A percentile compares a stretch with the other conserved stretches of the same genome.
phyloP scores from a whole-genome alignment of 2,329 filamentous ascomycete genomes.

The Ceratocystis cubensis region DNA sequence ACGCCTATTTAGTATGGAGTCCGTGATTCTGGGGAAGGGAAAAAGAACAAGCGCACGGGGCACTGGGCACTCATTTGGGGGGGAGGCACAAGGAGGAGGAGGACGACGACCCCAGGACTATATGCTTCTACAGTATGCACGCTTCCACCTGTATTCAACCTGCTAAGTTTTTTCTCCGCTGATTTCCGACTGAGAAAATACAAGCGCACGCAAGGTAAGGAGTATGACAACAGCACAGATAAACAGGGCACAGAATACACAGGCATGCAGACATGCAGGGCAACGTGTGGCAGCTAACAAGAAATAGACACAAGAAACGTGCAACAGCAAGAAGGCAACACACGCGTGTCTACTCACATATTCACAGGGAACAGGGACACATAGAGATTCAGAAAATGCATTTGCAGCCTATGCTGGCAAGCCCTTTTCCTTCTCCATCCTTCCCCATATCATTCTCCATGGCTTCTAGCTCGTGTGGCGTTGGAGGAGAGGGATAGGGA shows the following conservation, averaged over 20 bases:
- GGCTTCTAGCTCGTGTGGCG: too few species aligned
- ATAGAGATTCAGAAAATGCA: neutral
- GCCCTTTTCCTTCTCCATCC: too few species aligned
- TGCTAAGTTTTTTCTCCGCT: too few species aligned
- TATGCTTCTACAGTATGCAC: too few species aligned
- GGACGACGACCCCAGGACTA: too few species aligned
- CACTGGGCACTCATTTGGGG: neutral
- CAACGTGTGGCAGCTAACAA: neutral
- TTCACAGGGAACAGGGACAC: neutral
- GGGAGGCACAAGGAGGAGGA: too few species aligned
- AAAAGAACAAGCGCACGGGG: neutral
- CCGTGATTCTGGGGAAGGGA: conserved; percentile 2
- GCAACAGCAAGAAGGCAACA: neutral
- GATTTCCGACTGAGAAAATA: too few species aligned
- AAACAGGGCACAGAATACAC: neutral
- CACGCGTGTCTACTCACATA: neutral
- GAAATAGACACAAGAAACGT: neutral
- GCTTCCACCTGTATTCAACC: too few species aligned
- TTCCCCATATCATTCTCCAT: too few species aligned
- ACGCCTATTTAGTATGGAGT: neutral
- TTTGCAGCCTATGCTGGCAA: too few species aligned
- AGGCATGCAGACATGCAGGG: neutral
- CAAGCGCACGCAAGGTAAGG: too few species aligned
- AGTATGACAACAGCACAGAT: neutral
- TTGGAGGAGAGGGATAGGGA: too few species aligned